Conservation (phyloP, 2,329 filamentous ascomycete species). For the Colletotrichum destructivum region DNA sequence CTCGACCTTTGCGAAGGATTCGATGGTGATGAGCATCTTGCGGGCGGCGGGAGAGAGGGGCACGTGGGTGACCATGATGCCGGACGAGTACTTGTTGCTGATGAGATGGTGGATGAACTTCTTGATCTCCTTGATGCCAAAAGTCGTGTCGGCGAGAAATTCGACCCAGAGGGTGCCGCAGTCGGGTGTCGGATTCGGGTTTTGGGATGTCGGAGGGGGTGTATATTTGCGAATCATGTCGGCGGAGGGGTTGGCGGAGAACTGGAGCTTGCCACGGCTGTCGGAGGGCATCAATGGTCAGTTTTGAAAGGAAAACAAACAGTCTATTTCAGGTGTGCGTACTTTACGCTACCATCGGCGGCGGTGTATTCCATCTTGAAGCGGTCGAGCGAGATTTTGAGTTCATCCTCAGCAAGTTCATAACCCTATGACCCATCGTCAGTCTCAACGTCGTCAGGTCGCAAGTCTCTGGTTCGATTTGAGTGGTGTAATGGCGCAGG, state of each 20-base stretch:
- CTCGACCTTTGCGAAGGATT: conserved; percentile 86
- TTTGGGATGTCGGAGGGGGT: conserved; percentile 75
- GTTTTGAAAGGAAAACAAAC: conserved; percentile 3
- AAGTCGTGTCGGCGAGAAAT: conserved; percentile 84
- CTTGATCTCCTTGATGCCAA: conserved; percentile 95
- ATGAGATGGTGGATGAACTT: conserved; percentile 87
- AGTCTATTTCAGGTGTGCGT: conserved; percentile 54
- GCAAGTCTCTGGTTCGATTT: neutral
- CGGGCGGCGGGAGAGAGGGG: conserved; percentile 88
- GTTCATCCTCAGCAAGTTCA: conserved; percentile 89
- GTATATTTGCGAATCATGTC: conserved; percentile 90
- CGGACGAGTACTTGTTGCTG: conserved; percentile 86
- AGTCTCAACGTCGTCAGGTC: conserved; percentile 26
- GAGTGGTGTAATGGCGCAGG: no score
- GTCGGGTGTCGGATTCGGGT: conserved; percentile 79
- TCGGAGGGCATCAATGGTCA: conserved; percentile 17
- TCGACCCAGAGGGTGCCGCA: conserved; percentile 94
- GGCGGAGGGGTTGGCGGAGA: conserved; percentile 87
- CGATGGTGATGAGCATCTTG: conserved; percentile 85
- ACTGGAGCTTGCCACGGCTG: conserved; percentile 88
- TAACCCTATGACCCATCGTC: conserved; percentile 78
- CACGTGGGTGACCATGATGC: conserved; percentile 89
- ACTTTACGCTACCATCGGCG: conserved; percentile 83
- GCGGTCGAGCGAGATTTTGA: conserved; percentile 86
- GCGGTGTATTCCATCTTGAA: conserved; percentile 83